Evolutionary conservation across 495 filamentous ascomycete species (phyloP).

Genomic region (Xylaria venustula): DNA sequence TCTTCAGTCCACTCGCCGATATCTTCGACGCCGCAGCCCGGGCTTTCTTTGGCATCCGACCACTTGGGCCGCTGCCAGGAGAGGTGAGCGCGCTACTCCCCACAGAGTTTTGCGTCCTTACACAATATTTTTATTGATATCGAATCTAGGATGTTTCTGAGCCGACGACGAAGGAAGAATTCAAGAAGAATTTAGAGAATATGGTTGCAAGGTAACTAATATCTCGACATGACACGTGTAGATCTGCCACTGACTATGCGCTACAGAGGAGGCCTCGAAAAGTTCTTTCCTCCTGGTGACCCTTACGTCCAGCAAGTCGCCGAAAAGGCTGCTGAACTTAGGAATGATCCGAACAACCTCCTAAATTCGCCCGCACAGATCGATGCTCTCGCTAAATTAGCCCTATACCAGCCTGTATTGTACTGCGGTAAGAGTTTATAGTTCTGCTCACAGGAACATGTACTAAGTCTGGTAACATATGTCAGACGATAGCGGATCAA

Average conservation of each 20-base stretch:
- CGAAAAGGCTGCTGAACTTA: constrained; percentile 5
- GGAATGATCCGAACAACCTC: background rate
- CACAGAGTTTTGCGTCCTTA: background rate
- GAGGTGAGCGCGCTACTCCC: background rate
- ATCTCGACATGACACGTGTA: background rate
- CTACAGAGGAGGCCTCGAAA: constrained; percentile 4
- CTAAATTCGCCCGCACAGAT: constrained; percentile 12
- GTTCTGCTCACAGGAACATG: background rate
- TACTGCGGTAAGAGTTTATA: constrained; percentile 7
- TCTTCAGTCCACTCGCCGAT: background rate
- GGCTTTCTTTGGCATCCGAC: background rate
- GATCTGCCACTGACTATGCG: background rate
- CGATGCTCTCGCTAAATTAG: constrained; percentile 4
- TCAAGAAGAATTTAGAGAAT: constrained; percentile 3
- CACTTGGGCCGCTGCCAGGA: background rate
- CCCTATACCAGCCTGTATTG: constrained; percentile 1
- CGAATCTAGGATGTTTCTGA: background rate
- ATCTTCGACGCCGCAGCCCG: constrained; percentile 6
- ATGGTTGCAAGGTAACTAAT: background rate
- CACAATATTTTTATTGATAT: background rate
- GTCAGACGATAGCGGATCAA: constrained; percentile 3
- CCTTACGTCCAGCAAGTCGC: constrained; percentile 10
- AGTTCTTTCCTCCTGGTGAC: constrained; percentile 1
- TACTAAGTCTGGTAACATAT: background rate
- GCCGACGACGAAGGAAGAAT: background rate